A percentile compares a stretch with the other conserved stretches of the same genome.
phyloP scores from a whole-genome alignment of 2,329 filamentous ascomycete genomes.

The Phialemonium atrogriseum region DNA sequence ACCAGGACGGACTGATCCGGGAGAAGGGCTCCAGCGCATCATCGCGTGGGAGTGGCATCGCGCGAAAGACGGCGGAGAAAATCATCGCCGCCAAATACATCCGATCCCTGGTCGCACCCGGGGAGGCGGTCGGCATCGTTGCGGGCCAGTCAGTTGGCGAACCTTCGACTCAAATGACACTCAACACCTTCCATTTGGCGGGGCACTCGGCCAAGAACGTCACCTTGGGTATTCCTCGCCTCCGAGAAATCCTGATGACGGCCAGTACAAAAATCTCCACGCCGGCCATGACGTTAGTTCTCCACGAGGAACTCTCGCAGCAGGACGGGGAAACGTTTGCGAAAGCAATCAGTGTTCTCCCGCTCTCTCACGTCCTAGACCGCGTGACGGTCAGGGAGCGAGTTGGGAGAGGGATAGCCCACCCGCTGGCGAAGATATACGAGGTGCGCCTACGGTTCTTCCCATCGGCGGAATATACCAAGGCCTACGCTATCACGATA shows the following conservation, averaged over 20 bases:
- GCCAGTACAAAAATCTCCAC: constrained; percentile 84
- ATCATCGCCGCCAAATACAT: constrained; percentile 90
- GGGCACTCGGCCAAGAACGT: constrained; percentile 98
- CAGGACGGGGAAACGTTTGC: constrained; percentile 71
- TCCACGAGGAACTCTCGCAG: constrained; percentile 62
- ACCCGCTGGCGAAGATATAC: constrained; percentile 73
- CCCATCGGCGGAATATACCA: constrained; percentile 70
- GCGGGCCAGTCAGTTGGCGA: constrained; percentile 96
- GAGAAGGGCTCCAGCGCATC: constrained; percentile 34
- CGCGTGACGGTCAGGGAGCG: constrained; percentile 72
- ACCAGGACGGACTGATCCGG: constrained; percentile 53
- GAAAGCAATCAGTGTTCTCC: constrained; percentile 83
- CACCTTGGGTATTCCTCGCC: constrained; percentile 92
- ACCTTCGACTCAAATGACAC: constrained; percentile 96
- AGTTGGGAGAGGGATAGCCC: constrained; percentile 61
- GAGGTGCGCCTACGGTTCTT: constrained; percentile 78
- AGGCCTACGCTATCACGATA: constrained; percentile 75
- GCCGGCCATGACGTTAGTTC: constrained; percentile 76
- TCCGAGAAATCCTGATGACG: constrained; percentile 98
- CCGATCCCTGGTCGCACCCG: constrained; percentile 83
- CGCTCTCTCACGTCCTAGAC: constrained; percentile 76
- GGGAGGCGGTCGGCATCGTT: constrained; percentile 93
- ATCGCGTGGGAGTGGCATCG: constrained; percentile 30
- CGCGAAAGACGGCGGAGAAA: constrained; percentile 70
- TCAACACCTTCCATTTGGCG: constrained; percentile 99